Base-by-base conservation (phyloP, 805 yeast species). In the Suhomyces tanzawaensis region DNA sequence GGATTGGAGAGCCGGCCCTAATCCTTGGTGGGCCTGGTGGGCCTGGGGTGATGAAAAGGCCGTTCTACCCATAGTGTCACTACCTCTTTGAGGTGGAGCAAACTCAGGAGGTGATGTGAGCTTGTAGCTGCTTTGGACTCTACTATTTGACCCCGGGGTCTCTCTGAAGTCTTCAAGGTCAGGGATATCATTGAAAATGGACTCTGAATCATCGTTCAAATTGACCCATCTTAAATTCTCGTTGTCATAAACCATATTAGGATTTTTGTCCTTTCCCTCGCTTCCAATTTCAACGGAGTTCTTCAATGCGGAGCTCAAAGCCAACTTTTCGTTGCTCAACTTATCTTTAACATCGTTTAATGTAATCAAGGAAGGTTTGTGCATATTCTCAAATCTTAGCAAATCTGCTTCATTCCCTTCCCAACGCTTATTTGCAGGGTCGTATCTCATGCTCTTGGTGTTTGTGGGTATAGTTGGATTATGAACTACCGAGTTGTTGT, bases 391-490 rank as follows among this genome's bases (percentile, higher is more conserved):
- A 52, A 81, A 81, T 28, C 70, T 64, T 23, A 66, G 48, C 33
- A 79, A 55, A 16, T 79, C 85, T 21, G 67, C 71, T 27, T 81
- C 83, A 48, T 81, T 81, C 3, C 86, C 86, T 48, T 76, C 81
- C 88, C 87, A 82, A 31, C 64, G 62, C 46, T 66, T 65, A 33
- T 69, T 62, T 12, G 57, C 57, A 1, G 81, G 72, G 46, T 82
- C 79, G 49, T 67, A 82, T 32, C 62, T 65, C 81, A 82, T 79
- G 17, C 47, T 53, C n/a, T 51, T 55, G 48, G 49, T 45, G 29
- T 46, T 31, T 36, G 50, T 31, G 19, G 51, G 36, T 19, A 41
- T 50, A 17, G 33, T 41, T 17, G 45, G 43, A 36, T 37, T 41
- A 11, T 15, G 26, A 6, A 31, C 24, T 9, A 49, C 31, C 4